phyloP scores from a whole-genome alignment of 306 rosid genomes.

The Pueraria montana region DNA sequence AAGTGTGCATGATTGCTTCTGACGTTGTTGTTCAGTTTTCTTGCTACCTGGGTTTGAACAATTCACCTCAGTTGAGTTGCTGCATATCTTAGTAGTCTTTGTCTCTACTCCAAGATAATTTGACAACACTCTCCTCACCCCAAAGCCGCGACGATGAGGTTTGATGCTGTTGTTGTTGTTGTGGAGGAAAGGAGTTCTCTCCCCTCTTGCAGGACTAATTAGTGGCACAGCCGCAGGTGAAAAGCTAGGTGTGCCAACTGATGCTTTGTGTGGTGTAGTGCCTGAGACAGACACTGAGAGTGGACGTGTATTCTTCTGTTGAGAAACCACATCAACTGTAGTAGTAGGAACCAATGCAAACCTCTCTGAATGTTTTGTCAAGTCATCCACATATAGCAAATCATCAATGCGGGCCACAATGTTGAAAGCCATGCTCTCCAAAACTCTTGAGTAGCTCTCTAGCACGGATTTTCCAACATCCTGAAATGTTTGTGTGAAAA shows the following conservation, averaged over 20 bases:
- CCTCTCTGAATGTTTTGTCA: slow-evolving; percentile 78
- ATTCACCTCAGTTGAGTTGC: slow-evolving; percentile 65
- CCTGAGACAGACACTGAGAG: slow-evolving; percentile 75
- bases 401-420: slow-evolving; percentile 92
- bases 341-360: slow-evolving; percentile 61
- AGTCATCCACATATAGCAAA: slow-evolving; percentile 83
- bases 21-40: slow-evolving; percentile 42
- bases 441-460: slow-evolving; percentile 94
- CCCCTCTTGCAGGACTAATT: slow-evolving; percentile 86
- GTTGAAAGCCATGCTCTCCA: slow-evolving; percentile 94
- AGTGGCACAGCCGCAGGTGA: slow-evolving; percentile 76
- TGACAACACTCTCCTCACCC: slow-evolving; percentile 87
- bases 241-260: slow-evolving; percentile 59
- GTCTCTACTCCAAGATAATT: slow-evolving; percentile 92
- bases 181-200: slow-evolving; percentile 82
- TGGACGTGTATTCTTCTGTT: slow-evolving; percentile 57
- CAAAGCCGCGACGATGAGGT: slow-evolving; percentile 77
- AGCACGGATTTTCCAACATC: slow-evolving; percentile 94
- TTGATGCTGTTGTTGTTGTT: slow-evolving; percentile 55
- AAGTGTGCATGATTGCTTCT: slow-evolving; percentile 28
- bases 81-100: slow-evolving; percentile 70
- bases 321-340: slow-evolving; percentile 67
- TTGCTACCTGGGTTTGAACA: slow-evolving; percentile 38
- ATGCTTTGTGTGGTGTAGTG: slow-evolving; percentile 78
- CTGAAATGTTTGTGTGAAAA: slow-evolving; percentile 56